Percentiles rank a stretch among this genome's conserved stretches.
These are phyloP conservation scores for Elongisporangium undulatum DNA, from an alignment of 352 stramenopile species.

Conservation along the genomic window DNA sequence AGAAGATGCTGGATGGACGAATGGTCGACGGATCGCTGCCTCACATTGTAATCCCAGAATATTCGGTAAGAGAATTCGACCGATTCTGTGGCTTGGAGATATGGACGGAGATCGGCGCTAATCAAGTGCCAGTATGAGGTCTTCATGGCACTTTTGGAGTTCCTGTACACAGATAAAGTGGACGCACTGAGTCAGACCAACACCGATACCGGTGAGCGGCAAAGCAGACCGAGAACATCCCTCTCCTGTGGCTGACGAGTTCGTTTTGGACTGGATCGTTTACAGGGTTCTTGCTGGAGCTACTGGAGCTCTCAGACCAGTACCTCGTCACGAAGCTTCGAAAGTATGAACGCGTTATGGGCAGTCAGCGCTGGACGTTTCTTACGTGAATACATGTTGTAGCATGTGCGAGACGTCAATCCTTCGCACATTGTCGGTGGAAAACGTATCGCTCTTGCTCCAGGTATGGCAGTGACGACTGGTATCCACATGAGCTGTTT, in stretches of 20 bases:
- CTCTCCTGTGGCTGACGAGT: too few relatives aligned
- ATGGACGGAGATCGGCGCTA: too few relatives aligned
- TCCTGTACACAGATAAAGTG: conserved; percentile 87
- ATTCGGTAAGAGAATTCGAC: conserved; percentile 36
- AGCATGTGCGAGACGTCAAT: conserved; percentile 77
- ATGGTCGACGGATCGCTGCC: conserved; percentile 75
- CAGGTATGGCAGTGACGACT: conserved; percentile 22
- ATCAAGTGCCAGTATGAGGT: conserved; percentile 61
- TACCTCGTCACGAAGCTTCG: conserved; percentile 68
- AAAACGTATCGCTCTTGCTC: conserved; percentile 78
- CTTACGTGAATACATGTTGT: neutral
- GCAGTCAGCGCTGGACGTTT: neutral
- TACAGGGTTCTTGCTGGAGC: conserved; percentile 75
- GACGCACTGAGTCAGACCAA: conserved; percentile 23
- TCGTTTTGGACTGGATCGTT: too few relatives aligned
- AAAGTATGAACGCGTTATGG: conserved; percentile 20
- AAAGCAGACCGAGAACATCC: neutral
- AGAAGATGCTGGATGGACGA: conserved; percentile 87
- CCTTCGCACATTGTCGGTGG: conserved; percentile 53
- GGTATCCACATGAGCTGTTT: too few relatives aligned
- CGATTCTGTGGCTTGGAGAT: neutral
- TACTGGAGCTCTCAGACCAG: conserved; percentile 82
- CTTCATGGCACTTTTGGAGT: conserved; percentile 84
- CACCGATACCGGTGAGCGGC: conserved; percentile 31
- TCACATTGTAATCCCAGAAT: conserved; percentile 72